These are phyloP conservation scores for Eucalyptus guilfoylei DNA, from an alignment of 345 rosid genomes.

Conservation along the genomic window DNA sequence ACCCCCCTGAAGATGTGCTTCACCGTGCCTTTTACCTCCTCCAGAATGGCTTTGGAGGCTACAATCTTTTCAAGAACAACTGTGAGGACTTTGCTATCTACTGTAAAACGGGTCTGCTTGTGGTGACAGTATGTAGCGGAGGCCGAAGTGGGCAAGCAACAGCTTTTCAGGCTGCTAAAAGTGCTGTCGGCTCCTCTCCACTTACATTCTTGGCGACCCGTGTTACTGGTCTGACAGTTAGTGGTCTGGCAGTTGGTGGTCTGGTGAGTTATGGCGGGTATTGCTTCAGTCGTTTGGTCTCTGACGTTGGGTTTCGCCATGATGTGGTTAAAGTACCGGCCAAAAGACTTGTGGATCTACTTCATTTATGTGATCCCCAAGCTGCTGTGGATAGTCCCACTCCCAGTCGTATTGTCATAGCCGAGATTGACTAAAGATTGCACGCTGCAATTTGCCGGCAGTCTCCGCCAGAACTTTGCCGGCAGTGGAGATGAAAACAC, in stretches of 20 bases:
- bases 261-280: constrained; percentile 34
- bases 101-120: constrained; percentile 62
- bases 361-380: neutral
- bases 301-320: constrained; percentile 39
- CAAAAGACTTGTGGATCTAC: neutral
- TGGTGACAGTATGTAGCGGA: constrained; percentile 23
- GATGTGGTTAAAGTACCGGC: too few relatives aligned
- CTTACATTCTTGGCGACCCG: constrained; percentile 37
- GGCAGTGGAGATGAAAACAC: too few relatives aligned
- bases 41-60: constrained; percentile 60
- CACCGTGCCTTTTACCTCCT: constrained; percentile 43
- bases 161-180: constrained; percentile 34
- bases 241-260: neutral
- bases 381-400: neutral
- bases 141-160: constrained; percentile 76
- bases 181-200: constrained; percentile 26
- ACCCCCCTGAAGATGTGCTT: constrained; percentile 41
- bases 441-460: too few relatives aligned
- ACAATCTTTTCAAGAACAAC: constrained; percentile 54
- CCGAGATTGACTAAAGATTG: too few relatives aligned
- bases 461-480: too few relatives aligned
- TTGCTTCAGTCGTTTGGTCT: constrained; percentile 26
- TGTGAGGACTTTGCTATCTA: constrained; percentile 73
- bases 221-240: constrained; percentile 7
- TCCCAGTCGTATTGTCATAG: neutral